Evolutionary conservation across 805 yeast genomes (phyloP).

Genomic region (Starmera dryadoides): DNA sequence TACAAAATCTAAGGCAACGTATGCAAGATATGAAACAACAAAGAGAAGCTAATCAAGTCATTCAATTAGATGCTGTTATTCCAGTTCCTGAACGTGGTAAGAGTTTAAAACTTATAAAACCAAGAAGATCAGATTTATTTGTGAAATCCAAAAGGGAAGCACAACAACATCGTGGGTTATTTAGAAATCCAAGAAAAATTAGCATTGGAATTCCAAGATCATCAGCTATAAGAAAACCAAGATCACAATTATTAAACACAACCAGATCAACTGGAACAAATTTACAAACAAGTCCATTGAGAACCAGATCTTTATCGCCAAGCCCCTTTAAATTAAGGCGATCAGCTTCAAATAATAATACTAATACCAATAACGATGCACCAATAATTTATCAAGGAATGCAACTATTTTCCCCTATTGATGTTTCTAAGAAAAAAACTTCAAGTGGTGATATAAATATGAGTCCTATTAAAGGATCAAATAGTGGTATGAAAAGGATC

Average conservation of each 20-base stretch:
- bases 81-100: conserved; percentile 3
- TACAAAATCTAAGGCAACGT: conserved; percentile 25
- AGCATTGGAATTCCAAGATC: not conserved
- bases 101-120: not conserved
- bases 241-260: not conserved
- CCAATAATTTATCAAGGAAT: too few species aligned
- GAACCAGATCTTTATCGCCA: too few species aligned
- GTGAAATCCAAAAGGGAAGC: conserved; percentile 18
- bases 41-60: conserved; percentile 23
- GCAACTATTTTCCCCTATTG: too few species aligned
- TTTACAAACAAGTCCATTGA: too few species aligned
- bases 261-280: not conserved
- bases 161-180: conserved; percentile 8
- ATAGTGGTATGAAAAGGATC: not conserved
- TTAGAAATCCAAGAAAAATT: conserved; percentile 12
- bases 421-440: too few species aligned
- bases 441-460: too few species aligned
- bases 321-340: too few species aligned
- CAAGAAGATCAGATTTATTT: conserved; percentile 16
- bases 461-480: not conserved
- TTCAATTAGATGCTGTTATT: conserved; percentile 17
- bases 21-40: conserved; percentile 22
- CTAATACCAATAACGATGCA: too few species aligned
- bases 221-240: not conserved
- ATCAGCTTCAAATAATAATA: too few species aligned